Conservation (phyloP, 371 early-diverging fungal species). For the Haplosporangium sp. region DNA sequence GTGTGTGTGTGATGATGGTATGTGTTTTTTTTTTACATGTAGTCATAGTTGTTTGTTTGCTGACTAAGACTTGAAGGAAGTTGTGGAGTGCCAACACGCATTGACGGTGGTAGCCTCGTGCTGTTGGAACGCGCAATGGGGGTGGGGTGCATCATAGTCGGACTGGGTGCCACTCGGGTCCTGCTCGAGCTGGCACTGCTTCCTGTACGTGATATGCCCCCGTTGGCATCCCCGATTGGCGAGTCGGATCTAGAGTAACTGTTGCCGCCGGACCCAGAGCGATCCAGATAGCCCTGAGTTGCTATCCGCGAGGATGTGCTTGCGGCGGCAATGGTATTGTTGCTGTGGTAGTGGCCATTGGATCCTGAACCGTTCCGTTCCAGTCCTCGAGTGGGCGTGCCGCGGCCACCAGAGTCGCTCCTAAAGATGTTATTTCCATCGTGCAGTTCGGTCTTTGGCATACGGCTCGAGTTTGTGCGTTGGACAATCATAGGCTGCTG, state of each 20-base stretch:
- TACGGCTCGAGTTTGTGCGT: slow-evolving; percentile 34
- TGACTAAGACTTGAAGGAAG: slow-evolving; percentile 35
- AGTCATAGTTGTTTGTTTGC: slow-evolving; percentile 38
- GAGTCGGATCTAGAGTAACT: slow-evolving; percentile 9
- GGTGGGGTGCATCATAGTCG: slow-evolving; percentile 9
- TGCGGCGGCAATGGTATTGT: too few species aligned
- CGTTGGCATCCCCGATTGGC: slow-evolving; percentile 10
- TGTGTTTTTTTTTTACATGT: slow-evolving; percentile 20
- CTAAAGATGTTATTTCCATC: slow-evolving; percentile 31
- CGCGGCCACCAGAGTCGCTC: slow-evolving; percentile 30
- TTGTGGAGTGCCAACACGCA: slow-evolving; percentile 29
- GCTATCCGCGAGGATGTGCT: slow-evolving; percentile 30
- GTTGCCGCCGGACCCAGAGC: slow-evolving; percentile 32
- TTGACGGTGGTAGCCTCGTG: slow-evolving; percentile 35
- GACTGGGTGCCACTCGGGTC: slow-evolving; percentile 6
- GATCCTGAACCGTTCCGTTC: slow-evolving; percentile 35
- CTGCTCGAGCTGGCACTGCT: slow-evolving; percentile 29
- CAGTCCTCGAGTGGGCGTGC: slow-evolving; percentile 10
- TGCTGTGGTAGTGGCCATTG: background rate
- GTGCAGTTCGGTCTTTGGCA: slow-evolving; percentile 33
- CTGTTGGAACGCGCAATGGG: slow-evolving; percentile 44
- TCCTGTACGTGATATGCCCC: slow-evolving; percentile 25
- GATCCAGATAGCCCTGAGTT: slow-evolving; percentile 21
- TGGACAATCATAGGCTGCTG: slow-evolving; percentile 23
- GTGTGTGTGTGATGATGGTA: too few species aligned